Percentiles rank a stretch among this genome's conserved stretches.
phyloP scores from a whole-genome alignment of 768 basidiomycete species.

The Lactifluus volemus region DNA sequence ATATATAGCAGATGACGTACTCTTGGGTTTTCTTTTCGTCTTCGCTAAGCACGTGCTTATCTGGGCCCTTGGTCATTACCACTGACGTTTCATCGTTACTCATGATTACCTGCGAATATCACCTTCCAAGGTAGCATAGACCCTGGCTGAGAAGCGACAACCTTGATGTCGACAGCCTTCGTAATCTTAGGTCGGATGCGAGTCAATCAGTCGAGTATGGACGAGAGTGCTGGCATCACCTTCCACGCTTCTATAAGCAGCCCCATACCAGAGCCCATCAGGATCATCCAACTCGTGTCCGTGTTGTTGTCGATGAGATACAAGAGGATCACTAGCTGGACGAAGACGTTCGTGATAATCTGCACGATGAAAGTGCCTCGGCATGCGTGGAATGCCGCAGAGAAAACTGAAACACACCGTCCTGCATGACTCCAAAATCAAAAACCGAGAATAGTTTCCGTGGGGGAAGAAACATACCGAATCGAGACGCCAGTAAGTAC shows the following conservation, averaged over 20 bases:
- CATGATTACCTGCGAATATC: conserved; percentile 62
- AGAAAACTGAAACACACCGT: background rate
- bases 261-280: conserved; percentile 77
- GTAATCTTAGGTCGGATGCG: conserved; percentile 45
- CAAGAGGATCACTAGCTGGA: conserved; percentile 81
- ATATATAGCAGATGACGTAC: conserved; percentile 36
- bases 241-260: conserved; percentile 92
- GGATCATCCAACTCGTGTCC: conserved; percentile 97
- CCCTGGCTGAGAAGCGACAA: conserved; percentile 54
- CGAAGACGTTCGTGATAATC: conserved; percentile 90
- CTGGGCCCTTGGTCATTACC: conserved; percentile 28
- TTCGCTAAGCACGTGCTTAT: conserved; percentile 93
- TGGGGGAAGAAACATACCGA: conserved; percentile 40
- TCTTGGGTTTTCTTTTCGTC: conserved; percentile 98
- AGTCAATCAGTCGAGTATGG: background rate
- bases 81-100: conserved; percentile 6
- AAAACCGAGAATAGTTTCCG: conserved; percentile 1
- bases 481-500: conserved; percentile 95
- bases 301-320: conserved; percentile 94
- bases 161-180: conserved; percentile 80
- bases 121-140: conserved; percentile 70
- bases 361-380: conserved; percentile 19
- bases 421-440: background rate
- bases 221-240: conserved; percentile 31
- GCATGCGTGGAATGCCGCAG: conserved; percentile 34